A percentile compares a stretch with the other conserved stretches of the same genome.
These are phyloP conservation scores for Leishmania gerbilli DNA, from an alignment of 208 protist species.

Conservation along the genomic window DNA sequence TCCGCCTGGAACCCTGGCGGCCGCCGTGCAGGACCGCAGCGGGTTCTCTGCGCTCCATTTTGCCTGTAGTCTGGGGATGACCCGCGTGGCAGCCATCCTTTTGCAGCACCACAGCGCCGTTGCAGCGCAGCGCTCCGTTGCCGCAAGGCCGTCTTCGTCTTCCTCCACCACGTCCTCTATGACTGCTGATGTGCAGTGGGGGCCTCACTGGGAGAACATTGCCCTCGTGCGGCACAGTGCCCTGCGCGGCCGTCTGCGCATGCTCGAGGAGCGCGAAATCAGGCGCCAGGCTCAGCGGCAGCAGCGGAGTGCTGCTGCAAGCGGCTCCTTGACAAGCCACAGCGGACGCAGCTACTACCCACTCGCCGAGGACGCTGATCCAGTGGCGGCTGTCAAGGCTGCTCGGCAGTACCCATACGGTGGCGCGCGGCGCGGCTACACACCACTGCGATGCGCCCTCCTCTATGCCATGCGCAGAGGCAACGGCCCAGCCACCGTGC, in stretches of 20 bases:
- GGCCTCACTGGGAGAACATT: slow-evolving; percentile 32
- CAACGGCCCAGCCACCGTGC: not conserved
- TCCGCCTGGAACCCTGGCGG: slow-evolving; percentile 39
- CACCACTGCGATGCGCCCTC: slow-evolving; percentile 46
- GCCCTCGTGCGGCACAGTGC: slow-evolving; percentile 27
- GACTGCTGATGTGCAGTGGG: slow-evolving; percentile 15
- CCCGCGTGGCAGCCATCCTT: slow-evolving; percentile 40
- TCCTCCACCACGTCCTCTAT: not conserved
- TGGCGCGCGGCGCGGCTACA: slow-evolving; percentile 41
- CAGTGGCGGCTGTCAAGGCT: slow-evolving; percentile 16
- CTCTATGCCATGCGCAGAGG: slow-evolving; percentile 14
- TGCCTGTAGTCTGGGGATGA: slow-evolving; percentile 52
- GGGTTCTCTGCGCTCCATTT: slow-evolving; percentile 69
- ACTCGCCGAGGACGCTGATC: slow-evolving; percentile 22
- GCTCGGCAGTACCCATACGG: slow-evolving; percentile 32
- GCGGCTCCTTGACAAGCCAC: not conserved
- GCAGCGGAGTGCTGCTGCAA: slow-evolving; percentile 3
- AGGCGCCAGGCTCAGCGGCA: slow-evolving; percentile 18
- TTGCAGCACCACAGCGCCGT: slow-evolving; percentile 63
- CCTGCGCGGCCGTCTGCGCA: slow-evolving; percentile 19
- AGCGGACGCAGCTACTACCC: not conserved
- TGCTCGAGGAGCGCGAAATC: slow-evolving; percentile 19
- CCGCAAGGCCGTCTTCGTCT: not conserved
- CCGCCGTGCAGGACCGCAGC: slow-evolving; percentile 43
- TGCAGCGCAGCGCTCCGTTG: slow-evolving; percentile 14